These are phyloP conservation scores for Leccinum barrowsii DNA, from an alignment of 768 basidiomycete genomes.

Conservation along the genomic window DNA sequence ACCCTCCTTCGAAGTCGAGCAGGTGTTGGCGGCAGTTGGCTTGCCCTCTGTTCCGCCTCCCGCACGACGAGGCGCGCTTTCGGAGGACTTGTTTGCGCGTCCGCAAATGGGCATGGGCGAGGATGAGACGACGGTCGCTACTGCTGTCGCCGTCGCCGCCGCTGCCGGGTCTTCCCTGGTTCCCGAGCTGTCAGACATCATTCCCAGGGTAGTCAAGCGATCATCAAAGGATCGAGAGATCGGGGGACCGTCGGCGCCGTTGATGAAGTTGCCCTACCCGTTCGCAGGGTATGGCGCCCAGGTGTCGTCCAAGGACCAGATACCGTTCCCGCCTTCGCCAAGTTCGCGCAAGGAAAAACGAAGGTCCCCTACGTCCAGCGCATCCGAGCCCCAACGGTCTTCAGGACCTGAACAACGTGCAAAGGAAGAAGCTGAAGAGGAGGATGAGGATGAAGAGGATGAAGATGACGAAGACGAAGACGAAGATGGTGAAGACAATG, in stretches of 20 bases:
- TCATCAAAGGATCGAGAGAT: slow-evolving; percentile 45
- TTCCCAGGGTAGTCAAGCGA: slow-evolving; percentile 46
- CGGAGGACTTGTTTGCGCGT: slow-evolving; percentile 62
- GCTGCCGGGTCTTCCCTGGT: slow-evolving; percentile 15
- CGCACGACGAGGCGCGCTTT: slow-evolving; percentile 55
- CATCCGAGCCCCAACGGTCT: slow-evolving; percentile 29
- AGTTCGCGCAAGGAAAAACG: slow-evolving; percentile 39
- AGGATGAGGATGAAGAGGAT: background rate
- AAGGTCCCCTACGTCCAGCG: slow-evolving; percentile 26
- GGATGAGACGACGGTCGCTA: slow-evolving; percentile 2
- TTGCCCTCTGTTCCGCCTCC: slow-evolving; percentile 48
- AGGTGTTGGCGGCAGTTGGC: slow-evolving; percentile 55
- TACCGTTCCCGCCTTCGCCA: slow-evolving; percentile 76
- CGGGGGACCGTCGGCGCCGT: slow-evolving; percentile 38
- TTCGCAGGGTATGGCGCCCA: slow-evolving; percentile 62
- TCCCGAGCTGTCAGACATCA: slow-evolving; percentile 37
- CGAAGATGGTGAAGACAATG: slow-evolving; percentile 32
- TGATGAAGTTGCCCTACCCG: slow-evolving; percentile 64
- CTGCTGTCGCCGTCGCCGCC: background rate
- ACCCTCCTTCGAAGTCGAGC: slow-evolving; percentile 48
- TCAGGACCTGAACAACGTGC: slow-evolving; percentile 27
- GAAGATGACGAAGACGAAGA: slow-evolving; percentile 45
- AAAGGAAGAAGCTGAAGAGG: slow-evolving; percentile 22
- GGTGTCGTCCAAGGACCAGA: slow-evolving; percentile 56
- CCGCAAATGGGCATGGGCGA: slow-evolving; percentile 32